Evolutionary conservation across 441 rosid genomes (phyloP).

Genomic region (Euphorbia neoarborescens): DNA sequence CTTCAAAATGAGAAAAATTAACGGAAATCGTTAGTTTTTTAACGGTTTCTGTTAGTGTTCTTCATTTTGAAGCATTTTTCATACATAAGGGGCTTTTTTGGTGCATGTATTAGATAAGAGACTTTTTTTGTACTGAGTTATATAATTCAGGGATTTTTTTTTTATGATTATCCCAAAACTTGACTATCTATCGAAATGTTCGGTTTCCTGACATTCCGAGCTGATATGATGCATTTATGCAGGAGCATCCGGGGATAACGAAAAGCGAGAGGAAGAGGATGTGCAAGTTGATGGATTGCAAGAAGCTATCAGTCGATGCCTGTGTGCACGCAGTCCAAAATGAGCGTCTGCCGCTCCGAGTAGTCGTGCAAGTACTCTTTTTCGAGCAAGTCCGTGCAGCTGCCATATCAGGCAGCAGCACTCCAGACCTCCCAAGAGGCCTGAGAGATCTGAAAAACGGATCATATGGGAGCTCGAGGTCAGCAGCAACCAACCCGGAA

Average conservation of each 20-base stretch:
- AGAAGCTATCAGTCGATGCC: conserved; percentile 72
- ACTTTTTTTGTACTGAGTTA: too few species aligned
- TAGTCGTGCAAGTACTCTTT: conserved; percentile 77
- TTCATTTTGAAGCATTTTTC: too few species aligned
- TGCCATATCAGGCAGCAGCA: conserved; percentile 70
- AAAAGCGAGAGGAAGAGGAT: conserved; percentile 70
- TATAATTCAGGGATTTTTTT: too few species aligned
- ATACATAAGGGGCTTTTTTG: too few species aligned
- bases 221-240: conserved; percentile 8
- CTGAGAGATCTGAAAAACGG: conserved; percentile 47
- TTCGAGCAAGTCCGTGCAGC: conserved; percentile 67
- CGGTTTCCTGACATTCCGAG: neutral
- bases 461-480: conserved; percentile 56
- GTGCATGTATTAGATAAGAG: too few species aligned
- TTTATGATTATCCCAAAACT: too few species aligned
- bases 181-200: neutral
- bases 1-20: too few species aligned
- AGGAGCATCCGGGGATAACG: conserved; percentile 65
- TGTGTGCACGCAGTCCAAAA: conserved; percentile 84
- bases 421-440: conserved; percentile 58
- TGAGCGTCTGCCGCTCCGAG: conserved; percentile 71
- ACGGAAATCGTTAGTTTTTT: too few species aligned
- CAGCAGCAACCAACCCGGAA: conserved; percentile 49
- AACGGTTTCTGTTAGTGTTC: too few species aligned
- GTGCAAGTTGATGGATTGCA: conserved; percentile 83